These are phyloP conservation scores for Nakazawaea wickerhamii DNA, from an alignment of 805 yeast genomes.

Conservation along the genomic window DNA sequence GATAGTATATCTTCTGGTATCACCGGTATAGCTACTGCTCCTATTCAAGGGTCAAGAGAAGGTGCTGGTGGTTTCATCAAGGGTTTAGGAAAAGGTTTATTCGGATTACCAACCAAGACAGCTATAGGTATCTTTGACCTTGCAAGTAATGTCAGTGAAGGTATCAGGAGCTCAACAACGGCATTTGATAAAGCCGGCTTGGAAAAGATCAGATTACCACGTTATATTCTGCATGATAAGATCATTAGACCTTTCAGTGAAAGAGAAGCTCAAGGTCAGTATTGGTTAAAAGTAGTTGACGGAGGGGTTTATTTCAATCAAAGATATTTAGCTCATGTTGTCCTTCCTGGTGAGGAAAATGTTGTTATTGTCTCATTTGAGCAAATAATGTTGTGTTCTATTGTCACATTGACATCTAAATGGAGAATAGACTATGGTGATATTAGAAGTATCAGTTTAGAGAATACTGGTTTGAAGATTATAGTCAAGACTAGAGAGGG, in stretches of 20 bases:
- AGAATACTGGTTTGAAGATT: conserved; percentile 72
- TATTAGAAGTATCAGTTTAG: conserved; percentile 68
- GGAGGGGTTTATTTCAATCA: conserved; percentile 76
- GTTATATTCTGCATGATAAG: conserved; percentile 66
- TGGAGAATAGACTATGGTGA: conserved; percentile 70
- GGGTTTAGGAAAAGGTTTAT: conserved; percentile 91
- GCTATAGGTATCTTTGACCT: conserved; percentile 93
- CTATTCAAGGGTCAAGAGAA: conserved; percentile 83
- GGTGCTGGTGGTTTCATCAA: conserved; percentile 91
- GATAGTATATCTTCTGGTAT: conserved; percentile 86
- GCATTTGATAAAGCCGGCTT: conserved; percentile 77
- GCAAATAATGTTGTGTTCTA: conserved; percentile 61
- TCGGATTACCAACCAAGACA: conserved; percentile 94
- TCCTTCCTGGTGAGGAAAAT: conserved; percentile 74
- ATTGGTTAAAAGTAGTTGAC: conserved; percentile 77
- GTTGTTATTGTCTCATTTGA: conserved; percentile 72
- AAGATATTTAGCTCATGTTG: conserved; percentile 77
- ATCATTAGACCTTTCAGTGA: conserved; percentile 70
- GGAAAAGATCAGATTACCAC: conserved; percentile 76
- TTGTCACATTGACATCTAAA: conserved; percentile 51
- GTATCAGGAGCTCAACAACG: conserved; percentile 87
- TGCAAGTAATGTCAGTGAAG: conserved; percentile 90
- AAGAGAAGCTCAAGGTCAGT: conserved; percentile 91
- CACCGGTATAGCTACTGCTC: conserved; percentile 85
- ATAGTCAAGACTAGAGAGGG: conserved; percentile 34